Evolutionary conservation across 2,329 filamentous ascomycete species (phyloP).

Genomic region (Exophiala lecanii-corni): DNA sequence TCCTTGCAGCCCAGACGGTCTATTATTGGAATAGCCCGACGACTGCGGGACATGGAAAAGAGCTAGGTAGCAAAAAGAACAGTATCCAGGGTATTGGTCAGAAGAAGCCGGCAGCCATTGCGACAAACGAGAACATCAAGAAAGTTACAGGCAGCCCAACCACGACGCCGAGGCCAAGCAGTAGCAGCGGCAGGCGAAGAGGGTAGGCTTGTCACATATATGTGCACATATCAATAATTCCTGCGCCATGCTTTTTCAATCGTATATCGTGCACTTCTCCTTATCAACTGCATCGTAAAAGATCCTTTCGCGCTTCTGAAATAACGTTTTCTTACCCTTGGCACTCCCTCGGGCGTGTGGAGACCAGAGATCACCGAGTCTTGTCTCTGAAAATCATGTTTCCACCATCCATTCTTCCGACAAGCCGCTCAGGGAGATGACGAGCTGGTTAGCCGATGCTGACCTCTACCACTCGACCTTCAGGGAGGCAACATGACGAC

Average conservation of each 20-base stretch:
- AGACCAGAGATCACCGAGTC: no score
- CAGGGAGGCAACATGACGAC: no score
- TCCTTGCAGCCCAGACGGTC: constrained; percentile 84
- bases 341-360: no score
- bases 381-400: no score
- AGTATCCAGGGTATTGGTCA: constrained; percentile 16
- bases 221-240: background rate
- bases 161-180: constrained; percentile 15
- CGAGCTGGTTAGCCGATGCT: no score
- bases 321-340: no score
- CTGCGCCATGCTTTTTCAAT: no score
- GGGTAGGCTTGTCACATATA: constrained; percentile 13
- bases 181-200: constrained; percentile 22
- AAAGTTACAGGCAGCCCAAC: constrained; percentile 9
- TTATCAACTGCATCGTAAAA: no score
- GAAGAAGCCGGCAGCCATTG: constrained; percentile 17
- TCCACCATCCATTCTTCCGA: no score
- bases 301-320: no score
- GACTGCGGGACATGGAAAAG: constrained; percentile 25
- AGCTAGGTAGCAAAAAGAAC: constrained; percentile 12
- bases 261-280: background rate
- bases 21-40: constrained; percentile 80
- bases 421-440: no score
- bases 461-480: no score
- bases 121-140: constrained; percentile 23